Evolutionary conservation across 352 stramenopile genomes (phyloP).

Genomic region (Globisporangium cystogenes): DNA sequence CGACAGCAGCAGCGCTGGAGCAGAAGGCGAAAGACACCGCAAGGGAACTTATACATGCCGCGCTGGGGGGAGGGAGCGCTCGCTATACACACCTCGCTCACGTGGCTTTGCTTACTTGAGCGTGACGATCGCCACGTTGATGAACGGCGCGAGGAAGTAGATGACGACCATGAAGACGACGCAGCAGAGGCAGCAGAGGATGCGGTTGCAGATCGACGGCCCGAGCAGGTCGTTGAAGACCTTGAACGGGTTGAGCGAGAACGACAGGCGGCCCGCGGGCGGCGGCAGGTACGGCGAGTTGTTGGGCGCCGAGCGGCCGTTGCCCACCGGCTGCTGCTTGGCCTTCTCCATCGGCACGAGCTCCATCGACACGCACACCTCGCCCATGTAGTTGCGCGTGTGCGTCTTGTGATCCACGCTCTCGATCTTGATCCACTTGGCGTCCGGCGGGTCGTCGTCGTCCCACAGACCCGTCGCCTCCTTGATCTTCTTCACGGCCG

Average conservation of each 20-base stretch:
- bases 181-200: constrained; percentile 85
- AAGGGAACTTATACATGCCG: too few species aligned
- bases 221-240: constrained; percentile 85
- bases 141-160: constrained; percentile 83
- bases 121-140: constrained; percentile 77
- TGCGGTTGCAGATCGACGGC: constrained; percentile 79
- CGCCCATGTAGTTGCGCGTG: constrained; percentile 78
- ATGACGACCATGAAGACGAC: constrained; percentile 80
- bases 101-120: constrained; percentile 30
- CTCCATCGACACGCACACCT: constrained; percentile 85
- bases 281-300: constrained; percentile 90
- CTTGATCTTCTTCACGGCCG: constrained; percentile 77
- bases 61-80: too few species aligned
- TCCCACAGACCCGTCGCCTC: constrained; percentile 84
- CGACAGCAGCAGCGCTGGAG: too few species aligned
- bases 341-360: constrained; percentile 85
- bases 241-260: constrained; percentile 90
- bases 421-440: constrained; percentile 83
- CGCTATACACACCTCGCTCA: background rate
- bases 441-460: constrained; percentile 68
- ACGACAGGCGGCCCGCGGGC: constrained; percentile 86
- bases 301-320: constrained; percentile 88
- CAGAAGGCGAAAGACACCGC: too few species aligned
- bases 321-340: constrained; percentile 68
- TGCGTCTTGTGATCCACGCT: constrained; percentile 79